Evolutionary conservation across 345 rosid species (phyloP), one percentile per base, ranked within the genome.

Genomic region (Noccaea caerulescens): DNA sequence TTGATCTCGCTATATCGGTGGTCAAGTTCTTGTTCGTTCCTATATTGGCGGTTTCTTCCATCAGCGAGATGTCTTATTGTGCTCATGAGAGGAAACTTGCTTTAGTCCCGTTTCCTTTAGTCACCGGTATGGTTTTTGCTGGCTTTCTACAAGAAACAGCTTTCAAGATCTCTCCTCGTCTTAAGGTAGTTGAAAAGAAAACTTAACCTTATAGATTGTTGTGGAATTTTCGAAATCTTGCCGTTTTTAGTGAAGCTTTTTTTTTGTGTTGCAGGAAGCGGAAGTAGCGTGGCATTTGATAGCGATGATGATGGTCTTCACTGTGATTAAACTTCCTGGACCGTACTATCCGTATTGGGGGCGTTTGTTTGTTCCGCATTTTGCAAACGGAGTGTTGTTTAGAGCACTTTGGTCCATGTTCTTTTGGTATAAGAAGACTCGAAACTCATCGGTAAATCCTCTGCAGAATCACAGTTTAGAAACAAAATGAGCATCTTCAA

Each of bases 21-120:
- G 71, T 83, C 71, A 88, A 91, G 76, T 83, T 81, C 68, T 73
- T 93, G 72, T 82, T 82, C n/a, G 81, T 84, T 14, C 98, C 98
- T 0, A 52, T 87, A 68, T 74, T 93, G 51, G 88, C 79, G 20
- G 84, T 91, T 79, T 75, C 97, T 34, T 88, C 97, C 20, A 77
- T 91, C 10, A 90, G 97, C n/a, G 98, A 93, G 89, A 85, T 93
- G 96, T 93, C 98, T 51, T 93, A 90, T 43, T 88, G 97, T 83
- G 97, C 98, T 4, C 96, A 85, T 72, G 84, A 88, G 66, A 91
- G 77, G 84, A 91, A 80, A 81, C 81, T 93, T 77, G 75, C 72
- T 55, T 68, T 88, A 42, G 80, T 91, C 54, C 89, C 91, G 2
- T 61, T 88, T 71, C 97, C 97, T 0, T 73, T 93, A 18, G 82